Percentiles rank a stretch among this genome's conserved stretches.
These are phyloP conservation scores for Starmerella tilneyi DNA, from an alignment of 805 yeast genomes.

Conservation along the genomic window DNA sequence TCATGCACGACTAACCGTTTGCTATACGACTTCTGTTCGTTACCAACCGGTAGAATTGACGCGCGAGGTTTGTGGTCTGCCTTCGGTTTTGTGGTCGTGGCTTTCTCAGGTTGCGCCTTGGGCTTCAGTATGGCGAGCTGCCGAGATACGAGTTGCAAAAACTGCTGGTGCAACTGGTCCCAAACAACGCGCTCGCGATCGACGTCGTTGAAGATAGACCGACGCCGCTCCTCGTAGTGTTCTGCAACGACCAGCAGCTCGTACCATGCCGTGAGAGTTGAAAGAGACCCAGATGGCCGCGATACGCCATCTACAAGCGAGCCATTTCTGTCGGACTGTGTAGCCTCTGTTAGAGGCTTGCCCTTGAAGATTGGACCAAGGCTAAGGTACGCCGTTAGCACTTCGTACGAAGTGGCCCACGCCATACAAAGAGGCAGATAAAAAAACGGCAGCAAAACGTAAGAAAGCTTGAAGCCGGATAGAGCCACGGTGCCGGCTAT, in stretches of 20 bases:
- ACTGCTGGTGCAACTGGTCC: slow-evolving; percentile 25
- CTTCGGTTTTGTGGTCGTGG: not conserved
- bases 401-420: slow-evolving; percentile 28
- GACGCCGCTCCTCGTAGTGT: slow-evolving; percentile 28
- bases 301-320: slow-evolving; percentile 33
- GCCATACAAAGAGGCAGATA: slow-evolving; percentile 18
- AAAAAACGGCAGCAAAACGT: slow-evolving; percentile 3
- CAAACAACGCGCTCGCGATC: slow-evolving; percentile 30
- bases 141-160: not conserved
- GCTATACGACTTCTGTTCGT: not conserved
- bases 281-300: slow-evolving; percentile 21
- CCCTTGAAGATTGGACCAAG: slow-evolving; percentile 32
- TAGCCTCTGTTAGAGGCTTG: slow-evolving; percentile 15
- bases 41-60: not conserved
- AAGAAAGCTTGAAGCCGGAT: slow-evolving; percentile 10
- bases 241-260: slow-evolving; percentile 31
- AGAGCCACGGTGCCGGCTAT: slow-evolving; percentile 7
- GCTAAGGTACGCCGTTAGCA: slow-evolving; percentile 30
- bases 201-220: slow-evolving; percentile 31
- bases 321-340: slow-evolving; percentile 31
- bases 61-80: not conserved
- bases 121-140: slow-evolving; percentile 4
- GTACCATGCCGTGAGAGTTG: slow-evolving; percentile 32
- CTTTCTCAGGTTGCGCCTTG: not conserved
- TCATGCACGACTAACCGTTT: not conserved